Evolutionary conservation across 2,329 filamentous ascomycete species (phyloP).

Genomic region (Hansfordia pulvinata): DNA sequence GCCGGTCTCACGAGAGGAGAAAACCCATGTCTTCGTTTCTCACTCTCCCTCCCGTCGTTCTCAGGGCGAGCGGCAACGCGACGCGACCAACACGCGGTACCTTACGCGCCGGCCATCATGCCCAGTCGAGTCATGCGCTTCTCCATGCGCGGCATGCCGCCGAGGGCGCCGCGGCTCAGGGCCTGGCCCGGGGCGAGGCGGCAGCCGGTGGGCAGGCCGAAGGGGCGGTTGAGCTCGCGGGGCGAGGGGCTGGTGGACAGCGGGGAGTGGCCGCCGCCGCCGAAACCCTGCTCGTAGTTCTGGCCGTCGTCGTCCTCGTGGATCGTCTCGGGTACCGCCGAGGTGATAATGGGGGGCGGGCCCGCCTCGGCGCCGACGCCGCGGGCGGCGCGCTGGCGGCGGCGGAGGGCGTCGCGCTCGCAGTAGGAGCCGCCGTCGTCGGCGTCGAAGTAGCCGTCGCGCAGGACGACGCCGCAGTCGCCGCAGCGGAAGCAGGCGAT

Average conservation of each 20-base stretch:
- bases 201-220: conserved; percentile 19
- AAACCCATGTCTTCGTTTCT: too few relatives aligned
- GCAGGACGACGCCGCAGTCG: conserved; percentile 60
- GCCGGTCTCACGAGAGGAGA: too few relatives aligned
- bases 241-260: too few relatives aligned
- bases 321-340: too few relatives aligned
- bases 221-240: conserved; percentile 17
- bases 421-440: conserved; percentile 66
- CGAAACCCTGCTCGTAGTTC: too few relatives aligned
- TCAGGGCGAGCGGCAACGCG: too few relatives aligned
- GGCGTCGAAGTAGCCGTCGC: conserved; percentile 85
- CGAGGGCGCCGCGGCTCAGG: conserved; percentile 16
- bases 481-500: conserved; percentile 74
- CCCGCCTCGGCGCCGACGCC: conserved; percentile 13
- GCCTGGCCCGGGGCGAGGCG: conserved; percentile 21
- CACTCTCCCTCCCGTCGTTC: too few relatives aligned
- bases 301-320: too few relatives aligned
- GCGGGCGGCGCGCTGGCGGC: conserved; percentile 28
- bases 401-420: conserved; percentile 66
- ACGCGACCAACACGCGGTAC: too few relatives aligned
- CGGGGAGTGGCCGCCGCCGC: conserved; percentile 3
- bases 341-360: too few relatives aligned
- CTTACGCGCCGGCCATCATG: conserved; percentile 41
- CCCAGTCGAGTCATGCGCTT: conserved; percentile 48
- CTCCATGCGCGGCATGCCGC: conserved; percentile 36